These are phyloP conservation scores for Diaporthe sp. DNA, from an alignment of 2,329 filamentous ascomycete genomes.

Conservation along the genomic window DNA sequence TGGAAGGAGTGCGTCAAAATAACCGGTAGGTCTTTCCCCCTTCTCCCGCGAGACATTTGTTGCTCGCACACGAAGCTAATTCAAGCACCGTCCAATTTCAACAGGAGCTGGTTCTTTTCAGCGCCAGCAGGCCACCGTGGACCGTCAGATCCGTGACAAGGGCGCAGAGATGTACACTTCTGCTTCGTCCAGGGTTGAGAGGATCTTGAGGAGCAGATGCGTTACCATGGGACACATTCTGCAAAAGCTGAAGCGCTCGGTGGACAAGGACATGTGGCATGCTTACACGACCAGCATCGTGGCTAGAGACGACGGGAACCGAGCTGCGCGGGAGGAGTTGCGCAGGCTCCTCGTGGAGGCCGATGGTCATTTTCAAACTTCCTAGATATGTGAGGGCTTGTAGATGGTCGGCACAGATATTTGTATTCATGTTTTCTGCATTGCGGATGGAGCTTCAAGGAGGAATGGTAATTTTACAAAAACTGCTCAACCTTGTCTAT, in stretches of 20 bases:
- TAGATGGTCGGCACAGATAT: background rate
- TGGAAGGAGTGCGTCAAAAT: background rate
- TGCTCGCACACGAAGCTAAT: background rate
- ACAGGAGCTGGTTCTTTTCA: background rate
- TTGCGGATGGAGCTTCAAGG: background rate
- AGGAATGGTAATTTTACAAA: background rate
- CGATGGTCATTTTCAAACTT: background rate
- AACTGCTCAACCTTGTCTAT: too few relatives aligned
- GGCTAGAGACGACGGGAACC: background rate
- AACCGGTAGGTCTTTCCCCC: background rate
- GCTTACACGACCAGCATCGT: conserved; percentile 1
- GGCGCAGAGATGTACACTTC: background rate
- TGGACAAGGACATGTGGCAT: background rate
- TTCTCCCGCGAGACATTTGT: too few relatives aligned
- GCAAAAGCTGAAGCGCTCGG: background rate
- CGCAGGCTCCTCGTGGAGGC: background rate
- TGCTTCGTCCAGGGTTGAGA: background rate
- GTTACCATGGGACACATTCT: background rate
- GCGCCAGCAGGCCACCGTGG: background rate
- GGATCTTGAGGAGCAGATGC: background rate
- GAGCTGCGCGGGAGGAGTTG: background rate
- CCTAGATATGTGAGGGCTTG: background rate
- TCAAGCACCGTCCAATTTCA: background rate
- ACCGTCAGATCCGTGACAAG: background rate
- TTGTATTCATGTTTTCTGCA: background rate